Percentiles rank a stretch among this genome's conserved stretches.
phyloP scores from a whole-genome alignment of 2,329 filamentous ascomycete species.

The Colletotrichum viniferum region DNA sequence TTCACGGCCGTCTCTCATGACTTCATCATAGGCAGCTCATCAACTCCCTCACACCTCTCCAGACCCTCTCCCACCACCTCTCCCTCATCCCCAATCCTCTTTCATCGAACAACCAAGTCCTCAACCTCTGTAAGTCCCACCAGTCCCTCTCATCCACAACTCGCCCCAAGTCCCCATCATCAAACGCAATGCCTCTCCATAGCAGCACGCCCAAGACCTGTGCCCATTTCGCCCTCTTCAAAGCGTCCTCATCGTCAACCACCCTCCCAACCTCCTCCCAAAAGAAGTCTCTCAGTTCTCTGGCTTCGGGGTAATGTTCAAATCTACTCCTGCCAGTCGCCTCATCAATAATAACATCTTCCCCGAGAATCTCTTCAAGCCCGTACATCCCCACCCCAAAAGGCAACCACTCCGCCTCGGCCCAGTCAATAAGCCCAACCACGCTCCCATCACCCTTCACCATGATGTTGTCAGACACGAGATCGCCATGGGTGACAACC shows the following conservation, averaged over 20 bases:
- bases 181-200: constrained; percentile 69
- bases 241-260: constrained; percentile 23
- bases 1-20: neutral
- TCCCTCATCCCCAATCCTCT: neutral
- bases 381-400: constrained; percentile 66
- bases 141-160: constrained; percentile 58
- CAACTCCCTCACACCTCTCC: neutral
- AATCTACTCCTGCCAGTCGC: constrained; percentile 33
- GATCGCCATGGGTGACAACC: constrained; percentile 65
- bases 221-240: constrained; percentile 44
- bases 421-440: constrained; percentile 66
- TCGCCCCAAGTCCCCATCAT: constrained; percentile 62
- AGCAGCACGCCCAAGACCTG: constrained; percentile 60
- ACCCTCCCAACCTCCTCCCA: constrained; percentile 50
- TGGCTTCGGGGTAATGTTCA: constrained; percentile 48
- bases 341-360: constrained; percentile 27
- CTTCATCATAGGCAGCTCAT: neutral
- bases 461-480: constrained; percentile 63
- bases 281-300: constrained; percentile 49
- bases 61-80: neutral
- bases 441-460: constrained; percentile 39
- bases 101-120: constrained; percentile 24
- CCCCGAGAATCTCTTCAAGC: constrained; percentile 62
- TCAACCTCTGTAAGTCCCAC: constrained; percentile 57
- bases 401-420: constrained; percentile 64